Percentiles rank a stretch among this genome's conserved stretches.
Conservation (phyloP, 495 filamentous ascomycete species). For the Penicillium alfredii region DNA sequence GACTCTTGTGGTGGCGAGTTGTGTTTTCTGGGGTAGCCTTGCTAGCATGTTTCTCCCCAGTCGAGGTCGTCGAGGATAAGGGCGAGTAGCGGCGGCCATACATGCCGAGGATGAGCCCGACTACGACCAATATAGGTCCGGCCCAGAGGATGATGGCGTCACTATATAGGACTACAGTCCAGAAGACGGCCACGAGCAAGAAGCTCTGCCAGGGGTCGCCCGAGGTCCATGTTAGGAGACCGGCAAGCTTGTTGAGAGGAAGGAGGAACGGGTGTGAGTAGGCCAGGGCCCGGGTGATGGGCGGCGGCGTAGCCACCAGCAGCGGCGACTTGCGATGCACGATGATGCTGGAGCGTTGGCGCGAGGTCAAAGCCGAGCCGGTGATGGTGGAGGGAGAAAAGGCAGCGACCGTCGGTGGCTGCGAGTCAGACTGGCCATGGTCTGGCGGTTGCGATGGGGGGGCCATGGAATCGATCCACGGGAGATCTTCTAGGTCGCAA, state of each 20-base stretch:
- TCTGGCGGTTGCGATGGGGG: constrained; percentile 37
- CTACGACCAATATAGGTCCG: constrained; percentile 76
- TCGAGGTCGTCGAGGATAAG: constrained; percentile 76
- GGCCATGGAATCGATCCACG: constrained; percentile 60
- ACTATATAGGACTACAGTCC: constrained; percentile 79
- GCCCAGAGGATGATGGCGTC: constrained; percentile 71
- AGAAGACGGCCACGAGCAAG: constrained; percentile 75
- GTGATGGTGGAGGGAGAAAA: constrained; percentile 81
- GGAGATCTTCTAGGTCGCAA: constrained; percentile 47
- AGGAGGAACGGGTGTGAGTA: constrained; percentile 92
- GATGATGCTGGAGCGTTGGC: constrained; percentile 80
- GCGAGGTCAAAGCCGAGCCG: constrained; percentile 59
- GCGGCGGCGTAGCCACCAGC: constrained; percentile 85
- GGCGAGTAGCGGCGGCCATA: constrained; percentile 86
- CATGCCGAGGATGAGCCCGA: constrained; percentile 81
- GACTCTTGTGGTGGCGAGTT: constrained; percentile 70
- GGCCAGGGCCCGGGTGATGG: constrained; percentile 84
- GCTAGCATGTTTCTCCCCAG: constrained; percentile 51
- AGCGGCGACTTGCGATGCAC: constrained; percentile 96
- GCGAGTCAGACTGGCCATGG: constrained; percentile 36
- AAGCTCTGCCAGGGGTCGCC: constrained; percentile 96
- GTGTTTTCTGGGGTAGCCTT: constrained; percentile 50
- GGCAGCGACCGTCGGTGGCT: constrained; percentile 69
- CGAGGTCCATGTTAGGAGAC: constrained; percentile 87
- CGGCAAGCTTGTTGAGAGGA: constrained; percentile 74